Evolutionary conservation across 2,329 filamentous ascomycete species (phyloP).

Genomic region (Penicillium italicum): DNA sequence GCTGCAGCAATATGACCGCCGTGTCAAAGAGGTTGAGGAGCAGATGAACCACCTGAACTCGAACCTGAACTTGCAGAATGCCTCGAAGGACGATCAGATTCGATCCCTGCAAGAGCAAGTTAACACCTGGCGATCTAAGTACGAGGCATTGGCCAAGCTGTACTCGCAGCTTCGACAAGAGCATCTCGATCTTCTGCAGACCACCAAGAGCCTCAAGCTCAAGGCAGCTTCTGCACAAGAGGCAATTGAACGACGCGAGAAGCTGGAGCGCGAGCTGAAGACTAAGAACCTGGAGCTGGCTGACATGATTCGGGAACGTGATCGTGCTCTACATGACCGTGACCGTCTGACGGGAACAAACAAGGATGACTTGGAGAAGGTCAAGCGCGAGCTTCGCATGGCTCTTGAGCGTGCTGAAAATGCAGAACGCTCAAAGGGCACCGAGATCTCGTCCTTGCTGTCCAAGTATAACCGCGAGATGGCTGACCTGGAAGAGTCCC

Average conservation of each 20-base stretch:
- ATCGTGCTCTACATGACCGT: slow-evolving; percentile 88
- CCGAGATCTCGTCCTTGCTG: slow-evolving; percentile 89
- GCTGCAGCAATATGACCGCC: slow-evolving; percentile 92
- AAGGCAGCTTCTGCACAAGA: slow-evolving; percentile 97
- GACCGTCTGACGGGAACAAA: slow-evolving; percentile 81
- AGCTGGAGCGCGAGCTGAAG: slow-evolving; percentile 95
- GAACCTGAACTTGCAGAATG: slow-evolving; percentile 79
- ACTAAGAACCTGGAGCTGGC: slow-evolving; percentile 98
- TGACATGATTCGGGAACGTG: slow-evolving; percentile 96
- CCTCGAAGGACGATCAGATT: slow-evolving; percentile 93
- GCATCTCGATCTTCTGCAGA: slow-evolving; percentile 89
- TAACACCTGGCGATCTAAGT: slow-evolving; percentile 96
- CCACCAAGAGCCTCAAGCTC: slow-evolving; percentile 92
- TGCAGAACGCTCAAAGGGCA: slow-evolving; percentile 86
- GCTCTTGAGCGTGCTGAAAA: slow-evolving; percentile 90
- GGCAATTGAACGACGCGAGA: slow-evolving; percentile 90
- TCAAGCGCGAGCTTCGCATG: slow-evolving; percentile 88
- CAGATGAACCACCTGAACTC: slow-evolving; percentile 78
- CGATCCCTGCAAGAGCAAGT: slow-evolving; percentile 90
- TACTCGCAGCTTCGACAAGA: slow-evolving; percentile 95
- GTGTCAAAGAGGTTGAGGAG: slow-evolving; percentile 86
- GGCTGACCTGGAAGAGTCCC: slow-evolving; percentile 88
- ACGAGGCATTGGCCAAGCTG: slow-evolving; percentile 91
- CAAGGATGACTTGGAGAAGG: slow-evolving; percentile 89
- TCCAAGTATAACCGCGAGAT: slow-evolving; percentile 97